Conservation (phyloP, 345 rosid species). For the Jatropha curcas region DNA sequence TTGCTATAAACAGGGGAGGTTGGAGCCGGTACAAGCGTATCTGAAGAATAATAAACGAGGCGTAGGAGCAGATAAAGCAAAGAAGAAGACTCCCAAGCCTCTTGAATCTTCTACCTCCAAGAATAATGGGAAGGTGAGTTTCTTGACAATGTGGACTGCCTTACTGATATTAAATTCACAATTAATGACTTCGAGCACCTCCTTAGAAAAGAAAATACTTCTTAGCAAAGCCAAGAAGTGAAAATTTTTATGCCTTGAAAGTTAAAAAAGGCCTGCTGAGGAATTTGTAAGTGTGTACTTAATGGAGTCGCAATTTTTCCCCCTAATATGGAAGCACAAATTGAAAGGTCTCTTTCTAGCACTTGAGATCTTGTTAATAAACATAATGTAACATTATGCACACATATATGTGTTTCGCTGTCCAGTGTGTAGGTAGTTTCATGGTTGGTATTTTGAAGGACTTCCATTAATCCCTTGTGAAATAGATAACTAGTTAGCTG, state of each 20-base stretch:
- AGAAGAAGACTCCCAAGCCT: slow-evolving; percentile 48
- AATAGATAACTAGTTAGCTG: not conserved
- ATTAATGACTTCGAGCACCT: not conserved
- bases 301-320: not conserved
- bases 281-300: not conserved
- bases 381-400: too few relatives aligned
- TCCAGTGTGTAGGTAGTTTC: not conserved
- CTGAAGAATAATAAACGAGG: slow-evolving; percentile 76
- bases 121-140: slow-evolving; percentile 36
- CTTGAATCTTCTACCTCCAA: slow-evolving; percentile 21
- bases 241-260: not conserved
- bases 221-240: not conserved
- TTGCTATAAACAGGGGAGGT: slow-evolving; percentile 56
- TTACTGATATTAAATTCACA: not conserved
- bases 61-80: slow-evolving; percentile 57
- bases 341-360: not conserved
- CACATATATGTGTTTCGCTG: too few relatives aligned
- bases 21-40: slow-evolving; percentile 63
- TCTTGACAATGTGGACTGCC: not conserved
- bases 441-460: not conserved
- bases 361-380: too few relatives aligned
- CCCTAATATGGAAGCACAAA: not conserved
- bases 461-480: not conserved
- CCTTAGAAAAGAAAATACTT: not conserved
- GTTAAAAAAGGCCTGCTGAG: not conserved